A percentile compares a stretch with the other conserved stretches of the same genome.
These are phyloP conservation scores for Heritiera littoralis DNA, from an alignment of 345 rosid genomes.

Conservation along the genomic window DNA sequence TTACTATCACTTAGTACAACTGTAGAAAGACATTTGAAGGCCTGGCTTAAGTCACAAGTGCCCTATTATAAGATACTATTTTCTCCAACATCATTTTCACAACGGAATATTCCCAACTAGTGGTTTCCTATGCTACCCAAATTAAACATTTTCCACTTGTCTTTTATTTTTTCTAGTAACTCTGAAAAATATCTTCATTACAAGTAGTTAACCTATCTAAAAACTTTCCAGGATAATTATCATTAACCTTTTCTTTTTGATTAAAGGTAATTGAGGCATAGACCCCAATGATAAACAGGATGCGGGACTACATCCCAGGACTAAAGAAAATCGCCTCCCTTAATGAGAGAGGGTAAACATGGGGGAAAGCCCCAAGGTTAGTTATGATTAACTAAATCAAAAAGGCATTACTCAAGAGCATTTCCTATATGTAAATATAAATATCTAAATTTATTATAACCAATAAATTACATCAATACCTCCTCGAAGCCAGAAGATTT, in stretches of 20 bases:
- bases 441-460: constrained; percentile 13
- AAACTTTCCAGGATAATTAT: not conserved
- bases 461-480: constrained; percentile 47
- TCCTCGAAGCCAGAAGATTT: constrained; percentile 73
- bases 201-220: not conserved
- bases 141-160: not conserved
- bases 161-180: not conserved
- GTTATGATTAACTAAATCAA: not conserved
- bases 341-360: not conserved
- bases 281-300: not conserved
- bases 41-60: not conserved
- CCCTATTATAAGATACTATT: not conserved
- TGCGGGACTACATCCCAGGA: not conserved
- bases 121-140: not conserved
- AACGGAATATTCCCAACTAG: not conserved
- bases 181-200: not conserved
- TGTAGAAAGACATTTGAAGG: not conserved
- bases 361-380: not conserved
- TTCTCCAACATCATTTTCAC: constrained; percentile 14
- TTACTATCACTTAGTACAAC: not conserved
- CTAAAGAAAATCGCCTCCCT: not conserved
- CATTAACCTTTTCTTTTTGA: not conserved
- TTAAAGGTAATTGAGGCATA: not conserved
- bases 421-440: not conserved
- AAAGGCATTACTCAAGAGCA: too few relatives aligned